A percentile compares a stretch with the other conserved stretches of the same genome.
These are phyloP conservation scores for Hymenoscyphus occultus DNA, from an alignment of 2,329 filamentous ascomycete genomes.

Conservation along the genomic window DNA sequence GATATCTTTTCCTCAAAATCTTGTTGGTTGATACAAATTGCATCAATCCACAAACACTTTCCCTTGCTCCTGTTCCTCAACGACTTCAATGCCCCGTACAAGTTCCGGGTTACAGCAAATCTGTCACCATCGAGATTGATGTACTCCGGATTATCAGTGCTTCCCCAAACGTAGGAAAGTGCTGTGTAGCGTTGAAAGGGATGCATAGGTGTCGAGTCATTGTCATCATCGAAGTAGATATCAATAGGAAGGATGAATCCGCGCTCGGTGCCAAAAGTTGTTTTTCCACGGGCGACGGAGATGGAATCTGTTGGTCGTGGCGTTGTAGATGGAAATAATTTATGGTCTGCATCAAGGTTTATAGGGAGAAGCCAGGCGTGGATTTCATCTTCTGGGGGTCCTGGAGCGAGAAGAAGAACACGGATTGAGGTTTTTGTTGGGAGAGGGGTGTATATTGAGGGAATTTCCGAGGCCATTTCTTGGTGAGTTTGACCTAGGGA, in stretches of 20 bases:
- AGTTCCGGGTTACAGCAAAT: not conserved
- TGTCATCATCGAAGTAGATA: not conserved
- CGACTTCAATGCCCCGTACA: not conserved
- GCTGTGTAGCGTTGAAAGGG: not conserved
- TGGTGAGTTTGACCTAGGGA: not conserved
- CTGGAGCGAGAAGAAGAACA: not conserved
- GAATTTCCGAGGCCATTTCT: not conserved
- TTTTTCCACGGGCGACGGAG: not conserved
- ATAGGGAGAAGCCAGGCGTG: not conserved
- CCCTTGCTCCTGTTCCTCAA: not conserved
- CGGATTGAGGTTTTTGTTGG: not conserved
- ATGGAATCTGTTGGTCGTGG: not conserved
- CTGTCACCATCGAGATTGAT: not conserved
- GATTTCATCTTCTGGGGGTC: not conserved
- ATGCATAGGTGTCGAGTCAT: not conserved
- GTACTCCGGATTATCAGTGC: not conserved
- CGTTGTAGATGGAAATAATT: not conserved
- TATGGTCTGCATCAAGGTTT: not conserved
- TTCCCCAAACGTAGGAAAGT: conserved; percentile 6
- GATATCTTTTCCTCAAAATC: not conserved
- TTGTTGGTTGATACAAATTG: conserved; percentile 6
- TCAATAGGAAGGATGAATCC: not conserved
- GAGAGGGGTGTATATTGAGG: not conserved
- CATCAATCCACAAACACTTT: conserved; percentile 4
- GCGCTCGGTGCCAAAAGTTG: not conserved